phyloP scores from a whole-genome alignment of 148 eudicot species.

The Nepenthes mirabilis region DNA sequence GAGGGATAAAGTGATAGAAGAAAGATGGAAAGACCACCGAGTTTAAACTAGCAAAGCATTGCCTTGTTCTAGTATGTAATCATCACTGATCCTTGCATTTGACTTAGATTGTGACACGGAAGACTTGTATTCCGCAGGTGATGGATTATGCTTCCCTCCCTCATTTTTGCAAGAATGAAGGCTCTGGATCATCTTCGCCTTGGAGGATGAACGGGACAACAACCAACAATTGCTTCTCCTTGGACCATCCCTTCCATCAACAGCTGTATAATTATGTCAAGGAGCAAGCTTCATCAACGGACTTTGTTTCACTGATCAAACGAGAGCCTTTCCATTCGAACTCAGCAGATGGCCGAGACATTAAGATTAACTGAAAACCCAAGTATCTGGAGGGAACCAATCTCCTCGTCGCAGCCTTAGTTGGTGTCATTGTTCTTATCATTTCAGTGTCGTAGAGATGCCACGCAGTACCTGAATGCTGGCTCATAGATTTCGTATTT shows the following conservation, averaged over 20 bases:
- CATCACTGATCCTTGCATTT: no score
- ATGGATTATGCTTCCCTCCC: conserved; percentile 93
- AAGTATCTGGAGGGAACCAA: no score
- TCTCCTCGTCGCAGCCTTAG: no score
- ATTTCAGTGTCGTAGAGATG: no score
- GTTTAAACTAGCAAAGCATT: no score
- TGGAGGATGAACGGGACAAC: conserved; percentile 36
- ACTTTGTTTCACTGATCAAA: conserved; percentile 26
- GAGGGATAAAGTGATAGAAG: no score
- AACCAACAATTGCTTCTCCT: conserved; percentile 36
- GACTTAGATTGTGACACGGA: no score
- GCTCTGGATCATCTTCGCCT: conserved; percentile 74
- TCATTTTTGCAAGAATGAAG: conserved; percentile 87
- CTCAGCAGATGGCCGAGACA: conserved; percentile 28
- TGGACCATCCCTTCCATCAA: conserved; percentile 40
- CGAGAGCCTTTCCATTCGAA: conserved; percentile 79
- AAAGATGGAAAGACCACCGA: no score
- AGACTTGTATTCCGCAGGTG: conserved; percentile 28
- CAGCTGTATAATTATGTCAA: conserved; percentile 46
- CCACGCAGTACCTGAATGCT: no score
- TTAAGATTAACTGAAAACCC: conserved; percentile 34
- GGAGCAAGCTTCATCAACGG: conserved; percentile 32
- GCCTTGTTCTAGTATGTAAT: no score
- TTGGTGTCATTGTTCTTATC: no score
- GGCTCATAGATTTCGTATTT: no score